Evolutionary conservation across 805 yeast species (phyloP), one percentile per base, ranked within the genome.

Genomic region (Trichomonascus vanleenenianus): DNA sequence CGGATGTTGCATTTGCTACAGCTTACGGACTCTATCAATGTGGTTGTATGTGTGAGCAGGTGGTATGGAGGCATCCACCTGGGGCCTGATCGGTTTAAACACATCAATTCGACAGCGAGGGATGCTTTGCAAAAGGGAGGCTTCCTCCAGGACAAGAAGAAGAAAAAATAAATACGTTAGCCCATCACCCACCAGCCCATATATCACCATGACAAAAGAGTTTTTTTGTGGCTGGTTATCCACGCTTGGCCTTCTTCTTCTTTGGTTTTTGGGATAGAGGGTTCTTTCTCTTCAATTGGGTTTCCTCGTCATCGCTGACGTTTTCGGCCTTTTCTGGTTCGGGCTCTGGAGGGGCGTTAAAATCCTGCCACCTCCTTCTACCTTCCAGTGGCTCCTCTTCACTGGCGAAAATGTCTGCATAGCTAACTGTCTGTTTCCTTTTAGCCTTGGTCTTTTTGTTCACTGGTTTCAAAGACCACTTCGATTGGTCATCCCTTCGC

Each of bases 61-160:
- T 91, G 97, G 96, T 93, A 76, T 61, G 96, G 96, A 14, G 98
- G 98, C 3, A 73, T 74, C 0, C 95, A 83, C 53, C 64, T 93
- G 18, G 98, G 98, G 0, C 93, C 97, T 0, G 97, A 86, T 63
- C 50, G 73, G 54, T 93, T 93, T 68, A 88, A 85, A 56, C 97
- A 93, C 62, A 93, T 93, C 47, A 93, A 91, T 58, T 72, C 88
- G 2, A 78, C 87, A 1, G 89, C 97, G 0, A 71, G 97, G 57
- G 93, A 87, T 42, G 96, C 91, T 0, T 72, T 93, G 0, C 64
- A 79, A 1, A 74, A 69, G 44, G 94, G 86, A 2, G 79, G 78
- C 0, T 77, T 81, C 53, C 56, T 64, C 39, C 49, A 45, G 31
- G 62, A 59, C 44, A 57, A 57, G 39, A 65, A 65, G 47, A 65